Percentiles rank a stretch among this genome's conserved stretches.
phyloP scores from a whole-genome alignment of 2,329 filamentous ascomycete species.

The Sporothrix curviconia region DNA sequence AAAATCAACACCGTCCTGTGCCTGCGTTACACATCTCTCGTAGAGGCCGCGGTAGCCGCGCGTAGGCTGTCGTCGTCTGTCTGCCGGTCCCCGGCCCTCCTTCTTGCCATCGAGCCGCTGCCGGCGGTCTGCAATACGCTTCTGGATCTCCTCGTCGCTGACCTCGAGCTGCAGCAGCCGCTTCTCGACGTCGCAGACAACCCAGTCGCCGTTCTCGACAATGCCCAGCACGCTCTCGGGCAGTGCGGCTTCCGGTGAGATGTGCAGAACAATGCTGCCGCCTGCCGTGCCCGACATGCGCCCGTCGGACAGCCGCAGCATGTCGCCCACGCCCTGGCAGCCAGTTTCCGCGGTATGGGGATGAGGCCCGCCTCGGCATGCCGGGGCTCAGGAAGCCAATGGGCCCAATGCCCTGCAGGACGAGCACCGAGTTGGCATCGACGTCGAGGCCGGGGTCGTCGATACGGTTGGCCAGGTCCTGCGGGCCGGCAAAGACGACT shows the following conservation, averaged over 20 bases:
- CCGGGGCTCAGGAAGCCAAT: constrained; percentile 54
- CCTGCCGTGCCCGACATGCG: constrained; percentile 81
- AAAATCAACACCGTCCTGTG: constrained; percentile 54
- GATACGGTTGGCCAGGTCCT: constrained; percentile 63
- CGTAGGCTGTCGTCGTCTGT: constrained; percentile 1
- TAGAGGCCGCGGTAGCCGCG: constrained; percentile 54
- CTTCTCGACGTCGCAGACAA: constrained; percentile 70
- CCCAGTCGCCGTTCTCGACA: constrained; percentile 66
- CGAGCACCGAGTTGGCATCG: constrained; percentile 53
- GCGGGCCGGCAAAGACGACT: constrained; percentile 67
- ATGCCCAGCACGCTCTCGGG: constrained; percentile 73
- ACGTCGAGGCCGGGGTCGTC: constrained; percentile 58
- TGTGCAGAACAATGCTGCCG: constrained; percentile 84
- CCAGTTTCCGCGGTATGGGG: constrained; percentile 67
- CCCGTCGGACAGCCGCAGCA: constrained; percentile 80
- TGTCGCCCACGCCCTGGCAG: constrained; percentile 69
- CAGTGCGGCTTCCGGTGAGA: constrained; percentile 74
- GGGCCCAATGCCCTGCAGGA: constrained; percentile 83
- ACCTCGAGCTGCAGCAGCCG: constrained; percentile 55
- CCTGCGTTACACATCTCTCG: constrained; percentile 53
- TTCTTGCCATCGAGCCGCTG: constrained; percentile 20
- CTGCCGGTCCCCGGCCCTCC: not conserved
- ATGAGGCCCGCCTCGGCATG: constrained; percentile 74
- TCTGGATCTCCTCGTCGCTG: constrained; percentile 60
- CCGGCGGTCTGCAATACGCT: constrained; percentile 39